Base-by-base conservation (phyloP, 805 yeast genomes). In the Wickerhamomyces canadensis region DNA sequence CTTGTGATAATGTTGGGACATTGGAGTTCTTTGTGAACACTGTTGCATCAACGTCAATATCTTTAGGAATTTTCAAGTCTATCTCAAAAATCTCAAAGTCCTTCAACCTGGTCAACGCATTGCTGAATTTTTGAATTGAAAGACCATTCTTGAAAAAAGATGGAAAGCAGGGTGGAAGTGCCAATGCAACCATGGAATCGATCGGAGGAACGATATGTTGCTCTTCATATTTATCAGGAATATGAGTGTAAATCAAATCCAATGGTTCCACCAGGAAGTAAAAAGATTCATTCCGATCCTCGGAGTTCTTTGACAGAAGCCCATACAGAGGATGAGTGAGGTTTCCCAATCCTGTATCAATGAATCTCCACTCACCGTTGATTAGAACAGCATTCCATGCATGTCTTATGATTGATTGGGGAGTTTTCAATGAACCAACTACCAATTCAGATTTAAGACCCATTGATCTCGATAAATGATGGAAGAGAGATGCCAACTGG, bases 131-230 rank as follows among this genome's bases (percentile, higher is more conserved):
- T 41, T 72, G 62, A 36, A 88, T 69, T 41, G 68, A 67, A 29
- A 91, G 56, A 2, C 70, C 66, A 52, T 78, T 74, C 27, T 64
- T 67, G 57, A 82, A 76, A 51, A 82, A 87, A 0, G 86, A 82
- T 0, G 96, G 89, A 52, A 87, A 84, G n/a, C 82, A 76, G 22
- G 94, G 73, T 0, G 98, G 98, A 34, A 91, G 65, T 32, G 87
- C 76, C 41, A 86, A 69, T 13, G 93, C 89, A 17, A 82, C 76
- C 45, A 77, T 70, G 25, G 84, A 82, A 43, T 85, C 89, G 43
- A 91, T 64, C 3, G 94, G 85, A 4, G 97, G 98, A 22, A 76
- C 70, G 16, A 91, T 75, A 61, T 85, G 96, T 59, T 93, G 98
- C 45, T 84, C 81, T 42, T 76, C 81, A 30, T 76, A 76, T 40